Conservation (phyloP, 768 basidiomycete genomes). For the Mycena vitilis region DNA sequence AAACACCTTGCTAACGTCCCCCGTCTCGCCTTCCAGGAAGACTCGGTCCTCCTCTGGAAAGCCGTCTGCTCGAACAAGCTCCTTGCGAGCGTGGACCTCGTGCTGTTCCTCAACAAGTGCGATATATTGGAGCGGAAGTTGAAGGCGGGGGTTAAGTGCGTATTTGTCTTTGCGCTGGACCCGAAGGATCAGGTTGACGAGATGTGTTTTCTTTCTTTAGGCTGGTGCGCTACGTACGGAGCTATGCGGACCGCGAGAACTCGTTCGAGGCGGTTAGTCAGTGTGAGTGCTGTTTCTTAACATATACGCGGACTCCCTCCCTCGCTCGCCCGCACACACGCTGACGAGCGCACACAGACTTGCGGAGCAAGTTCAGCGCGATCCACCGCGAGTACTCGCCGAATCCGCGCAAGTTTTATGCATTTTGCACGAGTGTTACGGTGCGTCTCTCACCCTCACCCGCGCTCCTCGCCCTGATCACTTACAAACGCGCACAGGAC, state of each 20-base stretch:
- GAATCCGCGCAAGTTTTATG: conserved; percentile 79
- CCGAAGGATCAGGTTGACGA: background rate
- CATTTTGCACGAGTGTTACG: conserved; percentile 82
- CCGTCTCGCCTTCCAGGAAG: conserved; percentile 61
- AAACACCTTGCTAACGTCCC: background rate
- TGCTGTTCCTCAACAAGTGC: conserved; percentile 91
- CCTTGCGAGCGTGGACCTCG: conserved; percentile 81
- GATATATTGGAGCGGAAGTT: conserved; percentile 83
- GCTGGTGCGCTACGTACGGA: conserved; percentile 76
- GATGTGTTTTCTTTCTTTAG: conserved; percentile 40
- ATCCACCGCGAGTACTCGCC: conserved; percentile 84
- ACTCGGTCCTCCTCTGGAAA: conserved; percentile 92
- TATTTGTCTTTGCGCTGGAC: background rate
- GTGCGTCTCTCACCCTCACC: conserved; percentile 47
- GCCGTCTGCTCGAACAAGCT: conserved; percentile 86
- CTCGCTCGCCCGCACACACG: background rate
- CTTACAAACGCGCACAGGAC: conserved; percentile 54
- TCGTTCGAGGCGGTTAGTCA: conserved; percentile 77
- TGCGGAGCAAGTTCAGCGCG: conserved; percentile 77
- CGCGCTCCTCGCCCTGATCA: background rate
- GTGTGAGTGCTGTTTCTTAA: conserved; percentile 58
- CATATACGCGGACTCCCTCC: background rate
- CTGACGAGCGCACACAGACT: conserved; percentile 54
- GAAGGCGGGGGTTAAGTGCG: conserved; percentile 63
- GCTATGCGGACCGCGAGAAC: conserved; percentile 77